A percentile compares a stretch with the other conserved stretches of the same genome.
phyloP scores from a whole-genome alignment of 441 rosid species.

The Gossypium armourianum region DNA sequence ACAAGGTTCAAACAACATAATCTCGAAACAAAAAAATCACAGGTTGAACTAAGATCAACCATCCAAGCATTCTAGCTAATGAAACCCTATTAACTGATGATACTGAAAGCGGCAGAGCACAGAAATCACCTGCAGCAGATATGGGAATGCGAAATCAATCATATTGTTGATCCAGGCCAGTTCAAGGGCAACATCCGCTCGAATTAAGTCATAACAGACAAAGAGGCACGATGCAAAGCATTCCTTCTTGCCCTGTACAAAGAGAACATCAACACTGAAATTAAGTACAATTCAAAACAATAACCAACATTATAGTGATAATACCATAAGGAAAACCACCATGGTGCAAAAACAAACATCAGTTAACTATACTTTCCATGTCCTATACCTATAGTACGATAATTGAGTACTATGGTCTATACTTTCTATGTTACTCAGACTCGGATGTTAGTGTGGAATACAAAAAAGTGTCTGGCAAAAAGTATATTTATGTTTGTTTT shows the following conservation, averaged over 20 bases:
- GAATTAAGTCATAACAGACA: slow-evolving; percentile 83
- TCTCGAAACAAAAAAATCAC: not conserved
- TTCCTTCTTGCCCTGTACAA: slow-evolving; percentile 80
- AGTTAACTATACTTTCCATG: not conserved
- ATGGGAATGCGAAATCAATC: slow-evolving; percentile 94
- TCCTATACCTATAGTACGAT: not conserved
- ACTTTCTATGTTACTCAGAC: not conserved
- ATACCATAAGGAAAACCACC: not conserved
- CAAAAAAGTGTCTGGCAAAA: not conserved
- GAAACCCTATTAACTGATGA: not conserved
- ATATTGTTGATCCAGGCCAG: slow-evolving; percentile 89
- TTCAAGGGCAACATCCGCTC: slow-evolving; percentile 79
- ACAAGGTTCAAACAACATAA: not conserved
- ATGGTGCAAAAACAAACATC: not conserved
- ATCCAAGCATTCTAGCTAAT: not conserved
- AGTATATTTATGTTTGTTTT: not conserved
- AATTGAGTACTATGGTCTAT: not conserved
- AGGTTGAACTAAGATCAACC: not conserved
- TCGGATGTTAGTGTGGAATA: not conserved
- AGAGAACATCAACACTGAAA: not conserved
- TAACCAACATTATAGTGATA: not conserved
- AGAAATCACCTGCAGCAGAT: slow-evolving; percentile 60
- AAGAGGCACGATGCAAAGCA: slow-evolving; percentile 94
- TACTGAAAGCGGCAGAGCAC: not conserved
- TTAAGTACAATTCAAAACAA: slow-evolving; percentile 5